These are phyloP conservation scores for Tetragonia tetragonoides DNA, from an alignment of 148 eudicot genomes.

Conservation along the genomic window DNA sequence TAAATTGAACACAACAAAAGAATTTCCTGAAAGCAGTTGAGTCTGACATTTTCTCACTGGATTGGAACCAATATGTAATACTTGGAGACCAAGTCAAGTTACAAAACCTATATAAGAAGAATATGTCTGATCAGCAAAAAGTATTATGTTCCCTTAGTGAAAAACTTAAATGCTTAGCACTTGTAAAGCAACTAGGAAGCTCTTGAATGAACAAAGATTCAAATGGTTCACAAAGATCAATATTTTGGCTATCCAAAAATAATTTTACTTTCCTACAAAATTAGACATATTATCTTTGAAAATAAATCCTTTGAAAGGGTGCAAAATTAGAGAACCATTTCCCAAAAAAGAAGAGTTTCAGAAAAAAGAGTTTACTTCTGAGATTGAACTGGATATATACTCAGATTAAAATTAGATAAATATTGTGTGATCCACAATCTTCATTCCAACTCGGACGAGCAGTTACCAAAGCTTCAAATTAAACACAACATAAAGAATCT, in stretches of 20 bases:
- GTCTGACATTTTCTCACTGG: too few species aligned
- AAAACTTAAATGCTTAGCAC: neutral
- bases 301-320: neutral
- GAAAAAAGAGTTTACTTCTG: neutral
- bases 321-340: neutral
- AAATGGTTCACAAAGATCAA: too few species aligned
- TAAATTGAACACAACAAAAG: neutral
- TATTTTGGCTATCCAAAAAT: neutral
- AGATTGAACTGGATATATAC: neutral
- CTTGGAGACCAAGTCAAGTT: too few species aligned
- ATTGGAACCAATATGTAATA: too few species aligned
- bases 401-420: neutral
- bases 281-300: too few species aligned
- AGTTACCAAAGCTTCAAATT: neutral
- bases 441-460: neutral
- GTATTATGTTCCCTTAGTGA: neutral
- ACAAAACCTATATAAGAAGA: too few species aligned
- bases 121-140: too few species aligned
- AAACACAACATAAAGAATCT: too few species aligned
- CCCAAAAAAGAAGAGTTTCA: neutral
- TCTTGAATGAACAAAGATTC: neutral
- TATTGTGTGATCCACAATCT: neutral
- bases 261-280: neutral
- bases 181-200: too few species aligned
- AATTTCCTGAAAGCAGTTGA: neutral